A percentile compares a stretch with the other conserved stretches of the same genome.
Conservation (phyloP, 306 rosid genomes). For the Pyrus betulifolia region DNA sequence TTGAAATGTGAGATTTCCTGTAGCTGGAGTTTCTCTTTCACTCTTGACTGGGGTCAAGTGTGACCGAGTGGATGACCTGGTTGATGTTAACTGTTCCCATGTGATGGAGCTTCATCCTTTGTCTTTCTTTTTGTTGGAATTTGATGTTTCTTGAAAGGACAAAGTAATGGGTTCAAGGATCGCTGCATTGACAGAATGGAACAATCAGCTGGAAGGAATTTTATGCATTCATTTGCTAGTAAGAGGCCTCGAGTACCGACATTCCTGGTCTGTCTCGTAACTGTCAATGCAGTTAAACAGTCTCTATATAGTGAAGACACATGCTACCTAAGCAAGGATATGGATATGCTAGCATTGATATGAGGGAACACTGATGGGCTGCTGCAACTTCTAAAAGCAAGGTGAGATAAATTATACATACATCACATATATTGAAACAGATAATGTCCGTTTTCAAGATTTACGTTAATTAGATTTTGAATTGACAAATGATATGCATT, state of each 20-base stretch:
- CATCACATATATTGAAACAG: neutral
- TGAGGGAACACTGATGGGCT: slow-evolving; percentile 6
- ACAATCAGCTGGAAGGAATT: neutral
- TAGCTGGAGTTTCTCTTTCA: neutral
- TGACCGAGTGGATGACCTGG: neutral
- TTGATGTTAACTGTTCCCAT: neutral
- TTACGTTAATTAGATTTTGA: neutral
- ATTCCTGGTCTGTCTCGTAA: neutral
- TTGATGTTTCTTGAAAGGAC: neutral
- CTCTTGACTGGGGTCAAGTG: neutral
- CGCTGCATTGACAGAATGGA: neutral
- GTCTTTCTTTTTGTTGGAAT: neutral
- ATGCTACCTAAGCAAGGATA: neutral
- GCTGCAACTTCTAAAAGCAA: neutral
- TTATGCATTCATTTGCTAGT: neutral
- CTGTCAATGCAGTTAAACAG: neutral
- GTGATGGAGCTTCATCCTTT: neutral
- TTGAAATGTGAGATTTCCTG: neutral
- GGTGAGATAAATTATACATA: neutral
- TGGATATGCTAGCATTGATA: slow-evolving; percentile 1
- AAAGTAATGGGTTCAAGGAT: neutral
- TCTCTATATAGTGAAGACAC: neutral
- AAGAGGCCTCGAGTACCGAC: neutral
- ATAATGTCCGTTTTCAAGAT: neutral
- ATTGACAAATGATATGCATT: neutral